Base-by-base conservation (phyloP, 345 rosid species). In the Trapa incisa region DNA sequence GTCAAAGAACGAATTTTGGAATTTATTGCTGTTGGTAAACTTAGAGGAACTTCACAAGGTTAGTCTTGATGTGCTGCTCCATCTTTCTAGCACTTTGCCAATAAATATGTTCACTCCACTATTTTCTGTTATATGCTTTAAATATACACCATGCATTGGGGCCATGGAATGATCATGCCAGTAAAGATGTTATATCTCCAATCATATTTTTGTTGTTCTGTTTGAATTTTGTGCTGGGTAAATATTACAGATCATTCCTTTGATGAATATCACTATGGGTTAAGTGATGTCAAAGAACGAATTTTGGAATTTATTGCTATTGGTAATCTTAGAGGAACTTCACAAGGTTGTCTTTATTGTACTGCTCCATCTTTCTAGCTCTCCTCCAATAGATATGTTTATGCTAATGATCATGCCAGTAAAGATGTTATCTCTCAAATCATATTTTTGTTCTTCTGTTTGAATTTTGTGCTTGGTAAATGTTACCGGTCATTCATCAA, bases 11-110 rank as follows among this genome's bases (percentile, higher is more conserved):
- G 99, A 72, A 95, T 95, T 77, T 78, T 95, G 74, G 99, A 95
- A 78, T 95, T 95, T 71, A 95, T 95, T 63, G 99, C 99, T 38
- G 99, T 95, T n/a, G 99, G 99, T 65, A 95, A 89, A 79, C 90
- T 95, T 56, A 82, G 99, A 85, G 99, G 99, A 76, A 91, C 73
- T 69, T 85, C 99, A 16, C 99, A 91, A 84, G 99, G 99, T 95
- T 64, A 48, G 82, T 66, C 32, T 1, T 22, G 29, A 22, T 22
- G 29, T 22, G 29, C 29, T 22, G 29, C 29, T 22, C 29, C 29
- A 22, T 22, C 29, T 35, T 58, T 0, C 63, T 11, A 32, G 11
- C 60, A 42, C 47, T 13, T 65, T 22, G 29, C 37, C 36, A 11
- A 16, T 7, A 10, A 16, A 65, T 43, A 41, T 64, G 29, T 37